Base-by-base conservation (phyloP, 2,329 filamentous ascomycete species). In the Fusarium udum region DNA sequence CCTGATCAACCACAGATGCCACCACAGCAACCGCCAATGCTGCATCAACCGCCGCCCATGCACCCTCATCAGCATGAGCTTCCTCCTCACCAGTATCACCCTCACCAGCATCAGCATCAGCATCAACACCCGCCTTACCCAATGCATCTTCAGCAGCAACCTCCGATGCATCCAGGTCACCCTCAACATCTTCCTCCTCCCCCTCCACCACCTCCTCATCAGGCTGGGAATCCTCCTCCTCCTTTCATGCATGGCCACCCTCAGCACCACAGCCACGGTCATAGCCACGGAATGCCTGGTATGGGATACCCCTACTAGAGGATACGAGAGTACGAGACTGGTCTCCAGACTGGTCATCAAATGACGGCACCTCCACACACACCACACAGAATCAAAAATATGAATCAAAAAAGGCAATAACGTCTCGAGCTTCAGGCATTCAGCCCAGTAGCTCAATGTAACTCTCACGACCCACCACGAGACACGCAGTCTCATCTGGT, bases 251-350 rank as follows among this genome's bases (percentile, higher is more conserved):
- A 79, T 22, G 67, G 75, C n/a, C 70, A 72, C 15, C 49, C 65
- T 39, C 70, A 72, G 42, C 65, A 69, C 26, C 67, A 66, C 7
- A 52, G 26, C 36, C 71, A 71, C 13, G 49, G 61, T 5, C 71
- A 73, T 53, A 31, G 46, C n/a, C 71, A 74, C 12, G 61, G 71
- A n/a, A 74, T 80, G 68, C 73, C 79, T 8, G 75, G 75, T 24
- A 78, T 79, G 72, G 74, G 77, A 56, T 81, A 78, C 42, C 72
- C 76, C 66, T 79, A 75, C 68, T 69, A 64, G 48, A 71, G 63
- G 57, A 71, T 63, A 28, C 20, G 53, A 64, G 61, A 55, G 26
- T 28, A 42, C 42, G 34, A 46, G 24, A 18, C 40, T n/a, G 16
- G 36, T 49, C 42, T 26, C 32, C 31, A 14, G 52, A 22, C 49